These are phyloP conservation scores for Austroboletus festivus DNA, from an alignment of 768 basidiomycete species.

Conservation along the genomic window DNA sequence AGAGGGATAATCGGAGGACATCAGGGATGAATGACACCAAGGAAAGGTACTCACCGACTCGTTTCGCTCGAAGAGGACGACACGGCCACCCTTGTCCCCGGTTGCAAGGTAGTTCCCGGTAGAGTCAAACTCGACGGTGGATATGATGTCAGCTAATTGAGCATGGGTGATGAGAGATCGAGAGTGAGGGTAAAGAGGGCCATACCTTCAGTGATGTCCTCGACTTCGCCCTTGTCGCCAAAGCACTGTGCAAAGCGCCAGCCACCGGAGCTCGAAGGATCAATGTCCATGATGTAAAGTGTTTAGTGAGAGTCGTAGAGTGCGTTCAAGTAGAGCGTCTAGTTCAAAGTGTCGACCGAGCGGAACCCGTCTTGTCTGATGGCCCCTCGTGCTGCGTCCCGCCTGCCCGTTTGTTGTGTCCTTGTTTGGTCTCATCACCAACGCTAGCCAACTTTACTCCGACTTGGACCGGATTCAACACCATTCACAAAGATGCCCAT, in stretches of 20 bases:
- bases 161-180: slow-evolving; percentile 11
- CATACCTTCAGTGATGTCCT: slow-evolving; percentile 97
- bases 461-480: slow-evolving; percentile 28
- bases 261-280: slow-evolving; percentile 77
- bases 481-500: slow-evolving; percentile 57
- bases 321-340: not conserved
- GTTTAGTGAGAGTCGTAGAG: slow-evolving; percentile 1
- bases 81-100: slow-evolving; percentile 98
- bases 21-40: slow-evolving; percentile 24
- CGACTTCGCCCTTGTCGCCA: slow-evolving; percentile 98
- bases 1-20: slow-evolving; percentile 31
- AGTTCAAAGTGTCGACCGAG: slow-evolving; percentile 18
- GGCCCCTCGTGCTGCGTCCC: slow-evolving; percentile 16
- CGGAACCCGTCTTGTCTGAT: slow-evolving; percentile 11
- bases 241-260: slow-evolving; percentile 99
- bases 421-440: slow-evolving; percentile 28
- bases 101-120: slow-evolving; percentile 99
- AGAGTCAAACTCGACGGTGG: slow-evolving; percentile 99
- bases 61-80: slow-evolving; percentile 97
- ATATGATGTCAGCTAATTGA: slow-evolving; percentile 94
- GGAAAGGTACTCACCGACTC: slow-evolving; percentile 67
- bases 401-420: slow-evolving; percentile 28
- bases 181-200: slow-evolving; percentile 6
- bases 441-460: slow-evolving; percentile 6
- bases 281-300: slow-evolving; percentile 65